These are phyloP conservation scores for Paraphysoderma sedebokerense DNA, from an alignment of 371 early-diverging fungal species.

Conservation along the genomic window DNA sequence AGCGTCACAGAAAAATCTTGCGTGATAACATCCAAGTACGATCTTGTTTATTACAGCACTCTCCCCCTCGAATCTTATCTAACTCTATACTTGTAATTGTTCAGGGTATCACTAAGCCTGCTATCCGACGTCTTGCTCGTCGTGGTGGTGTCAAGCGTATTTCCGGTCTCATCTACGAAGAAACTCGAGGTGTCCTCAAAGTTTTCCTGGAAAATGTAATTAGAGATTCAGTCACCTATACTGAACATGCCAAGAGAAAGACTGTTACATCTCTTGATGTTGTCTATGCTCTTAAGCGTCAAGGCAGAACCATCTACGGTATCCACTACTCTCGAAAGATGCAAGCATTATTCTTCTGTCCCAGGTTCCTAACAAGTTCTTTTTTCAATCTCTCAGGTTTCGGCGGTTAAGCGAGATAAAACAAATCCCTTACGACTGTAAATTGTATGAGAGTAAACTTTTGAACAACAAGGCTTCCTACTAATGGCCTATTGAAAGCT, in stretches of 20 bases:
- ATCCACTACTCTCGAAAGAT: constrained; percentile 30
- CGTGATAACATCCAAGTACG: constrained; percentile 97
- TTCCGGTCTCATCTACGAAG: constrained; percentile 97
- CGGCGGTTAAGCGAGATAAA: too few species aligned
- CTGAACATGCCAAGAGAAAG: constrained; percentile 99
- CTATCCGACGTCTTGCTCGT: constrained; percentile 99
- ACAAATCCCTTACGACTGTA: too few species aligned
- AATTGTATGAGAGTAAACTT: too few species aligned
- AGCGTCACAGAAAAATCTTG: constrained; percentile 98
- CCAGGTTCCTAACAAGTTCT: too few species aligned
- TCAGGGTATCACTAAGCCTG: constrained; percentile 98
- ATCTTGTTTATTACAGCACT: too few species aligned
- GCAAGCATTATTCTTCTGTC: too few species aligned
- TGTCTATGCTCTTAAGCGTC: constrained; percentile 95
- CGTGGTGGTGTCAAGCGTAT: constrained; percentile 99
- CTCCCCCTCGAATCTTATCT: too few species aligned
- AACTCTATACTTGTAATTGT: too few species aligned
- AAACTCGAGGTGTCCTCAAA: constrained; percentile 94
- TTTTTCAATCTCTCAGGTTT: too few species aligned
- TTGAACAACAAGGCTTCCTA: too few species aligned
- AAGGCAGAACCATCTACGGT: constrained; percentile 90
- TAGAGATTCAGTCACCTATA: constrained; percentile 96
- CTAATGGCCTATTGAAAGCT: too few species aligned
- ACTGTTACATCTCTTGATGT: constrained; percentile 92
- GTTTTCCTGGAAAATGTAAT: constrained; percentile 96